Percentiles rank a stretch among this genome's conserved stretches.
phyloP scores from a whole-genome alignment of 2,329 filamentous ascomycete genomes.

The Cladosporium sp. region DNA sequence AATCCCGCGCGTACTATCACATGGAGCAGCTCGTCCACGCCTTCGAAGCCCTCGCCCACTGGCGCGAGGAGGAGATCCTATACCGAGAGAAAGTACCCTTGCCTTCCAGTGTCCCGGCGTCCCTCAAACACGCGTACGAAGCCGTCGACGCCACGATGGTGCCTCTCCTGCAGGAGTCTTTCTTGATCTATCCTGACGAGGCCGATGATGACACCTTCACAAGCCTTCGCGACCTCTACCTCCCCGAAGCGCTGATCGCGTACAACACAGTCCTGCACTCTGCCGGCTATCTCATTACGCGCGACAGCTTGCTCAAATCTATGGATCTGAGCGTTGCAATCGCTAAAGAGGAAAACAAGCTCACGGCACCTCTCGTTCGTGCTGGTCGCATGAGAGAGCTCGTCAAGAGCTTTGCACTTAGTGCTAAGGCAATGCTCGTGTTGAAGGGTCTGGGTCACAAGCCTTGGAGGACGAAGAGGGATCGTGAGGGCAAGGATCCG shows the following conservation, averaged over 20 bases:
- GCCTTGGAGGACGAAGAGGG: slow-evolving; percentile 40
- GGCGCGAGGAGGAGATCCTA: slow-evolving; percentile 39
- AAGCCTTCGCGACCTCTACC: slow-evolving; percentile 68
- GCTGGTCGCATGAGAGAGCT: slow-evolving; percentile 43
- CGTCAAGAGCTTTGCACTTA: slow-evolving; percentile 63
- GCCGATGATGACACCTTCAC: slow-evolving; percentile 43
- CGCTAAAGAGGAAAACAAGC: slow-evolving; percentile 42
- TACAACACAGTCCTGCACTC: slow-evolving; percentile 79
- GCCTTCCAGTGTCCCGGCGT: slow-evolving; percentile 20
- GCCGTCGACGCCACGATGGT: slow-evolving; percentile 36
- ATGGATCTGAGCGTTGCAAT: slow-evolving; percentile 80
- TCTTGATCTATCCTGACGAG: slow-evolving; percentile 24
- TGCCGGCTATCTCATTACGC: slow-evolving; percentile 67
- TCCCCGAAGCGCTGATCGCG: slow-evolving; percentile 80
- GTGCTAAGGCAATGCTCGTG: slow-evolving; percentile 66
- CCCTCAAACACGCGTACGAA: slow-evolving; percentile 37
- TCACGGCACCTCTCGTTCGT: slow-evolving; percentile 36
- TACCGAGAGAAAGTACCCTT: slow-evolving; percentile 25
- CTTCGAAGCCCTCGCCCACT: slow-evolving; percentile 40
- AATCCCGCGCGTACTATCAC: slow-evolving; percentile 38
- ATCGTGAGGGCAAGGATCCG: slow-evolving; percentile 38
- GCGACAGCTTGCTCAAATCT: slow-evolving; percentile 73
- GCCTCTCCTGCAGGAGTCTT: slow-evolving; percentile 30
- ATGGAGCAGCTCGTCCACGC: slow-evolving; percentile 40
- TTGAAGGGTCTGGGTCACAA: slow-evolving; percentile 36